A percentile compares a stretch with the other conserved stretches of the same genome.
phyloP scores from a whole-genome alignment of 1,139 yeast species.

The Pichia sp. region DNA sequence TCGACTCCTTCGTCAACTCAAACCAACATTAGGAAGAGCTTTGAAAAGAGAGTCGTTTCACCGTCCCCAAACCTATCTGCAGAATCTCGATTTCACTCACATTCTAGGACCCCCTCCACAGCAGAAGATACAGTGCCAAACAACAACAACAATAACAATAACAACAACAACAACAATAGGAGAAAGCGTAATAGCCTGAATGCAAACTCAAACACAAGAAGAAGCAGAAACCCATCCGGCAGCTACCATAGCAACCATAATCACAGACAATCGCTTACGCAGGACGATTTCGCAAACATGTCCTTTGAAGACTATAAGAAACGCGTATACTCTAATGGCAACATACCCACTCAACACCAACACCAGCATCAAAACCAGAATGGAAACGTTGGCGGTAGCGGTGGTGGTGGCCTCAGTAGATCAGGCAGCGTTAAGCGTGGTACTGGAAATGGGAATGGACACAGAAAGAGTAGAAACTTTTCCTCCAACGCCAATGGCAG shows the following conservation, averaged over 20 bases:
- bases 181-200: slow-evolving; percentile 2
- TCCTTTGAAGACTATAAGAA: neutral
- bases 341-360: neutral
- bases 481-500: neutral
- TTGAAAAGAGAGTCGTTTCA: slow-evolving; percentile 4
- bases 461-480: neutral
- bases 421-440: no score
- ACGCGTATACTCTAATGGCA: neutral
- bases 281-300: slow-evolving; percentile 4
- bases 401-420: no score
- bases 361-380: neutral
- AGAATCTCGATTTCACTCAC: neutral
- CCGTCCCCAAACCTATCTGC: slow-evolving; percentile 3
- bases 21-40: neutral
- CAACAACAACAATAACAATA: neutral
- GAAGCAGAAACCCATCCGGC: slow-evolving; percentile 5
- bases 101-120: neutral
- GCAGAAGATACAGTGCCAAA: neutral
- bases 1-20: neutral
- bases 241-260: neutral
- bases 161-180: neutral
- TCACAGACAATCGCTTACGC: slow-evolving; percentile 7
- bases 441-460: no score
- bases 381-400: no score
- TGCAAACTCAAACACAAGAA: slow-evolving; percentile 1